Evolutionary conservation across 139 green algal species (phyloP).

Genomic region (Chlamydomonas applanata): DNA sequence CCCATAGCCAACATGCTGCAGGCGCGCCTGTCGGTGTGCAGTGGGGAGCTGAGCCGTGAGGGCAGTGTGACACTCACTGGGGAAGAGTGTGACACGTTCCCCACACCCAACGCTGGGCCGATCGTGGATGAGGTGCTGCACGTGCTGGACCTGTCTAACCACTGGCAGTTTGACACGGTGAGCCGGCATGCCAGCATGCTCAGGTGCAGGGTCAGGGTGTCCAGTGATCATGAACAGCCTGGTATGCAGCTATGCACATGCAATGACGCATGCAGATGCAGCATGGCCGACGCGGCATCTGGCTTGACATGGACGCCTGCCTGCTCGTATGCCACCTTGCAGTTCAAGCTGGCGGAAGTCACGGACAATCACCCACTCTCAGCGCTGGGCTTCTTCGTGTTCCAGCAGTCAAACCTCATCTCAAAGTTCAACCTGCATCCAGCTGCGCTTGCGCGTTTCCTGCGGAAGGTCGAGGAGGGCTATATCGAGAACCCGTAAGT

Average conservation of each 20-base stretch:
- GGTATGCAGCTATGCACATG: too few relatives aligned
- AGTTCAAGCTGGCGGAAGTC: conserved; percentile 35
- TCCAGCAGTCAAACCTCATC: conserved; percentile 44
- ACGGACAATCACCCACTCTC: conserved; percentile 43
- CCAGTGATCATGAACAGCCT: too few relatives aligned
- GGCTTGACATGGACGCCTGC: too few relatives aligned
- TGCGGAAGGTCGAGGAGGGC: conserved; percentile 33
- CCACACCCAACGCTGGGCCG: neutral
- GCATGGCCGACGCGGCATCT: too few relatives aligned
- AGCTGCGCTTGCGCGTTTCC: conserved; percentile 33
- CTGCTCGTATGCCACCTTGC: too few relatives aligned
- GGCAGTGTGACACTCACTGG: too few relatives aligned
- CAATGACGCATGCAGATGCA: too few relatives aligned
- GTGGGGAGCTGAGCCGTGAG: too few relatives aligned
- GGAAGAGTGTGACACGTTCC: neutral
- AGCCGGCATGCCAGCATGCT: too few relatives aligned
- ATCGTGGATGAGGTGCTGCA: conserved; percentile 28
- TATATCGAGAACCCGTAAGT: conserved; percentile 37
- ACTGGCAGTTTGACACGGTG: conserved; percentile 44
- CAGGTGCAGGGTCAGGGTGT: too few relatives aligned
- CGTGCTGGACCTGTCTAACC: conserved; percentile 23
- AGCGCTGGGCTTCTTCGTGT: conserved; percentile 48
- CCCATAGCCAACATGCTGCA: too few relatives aligned
- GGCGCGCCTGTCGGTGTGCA: too few relatives aligned
- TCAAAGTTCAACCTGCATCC: conserved; percentile 39